Evolutionary conservation across 805 yeast species (phyloP).

Genomic region (Sungouiella thailandica): DNA sequence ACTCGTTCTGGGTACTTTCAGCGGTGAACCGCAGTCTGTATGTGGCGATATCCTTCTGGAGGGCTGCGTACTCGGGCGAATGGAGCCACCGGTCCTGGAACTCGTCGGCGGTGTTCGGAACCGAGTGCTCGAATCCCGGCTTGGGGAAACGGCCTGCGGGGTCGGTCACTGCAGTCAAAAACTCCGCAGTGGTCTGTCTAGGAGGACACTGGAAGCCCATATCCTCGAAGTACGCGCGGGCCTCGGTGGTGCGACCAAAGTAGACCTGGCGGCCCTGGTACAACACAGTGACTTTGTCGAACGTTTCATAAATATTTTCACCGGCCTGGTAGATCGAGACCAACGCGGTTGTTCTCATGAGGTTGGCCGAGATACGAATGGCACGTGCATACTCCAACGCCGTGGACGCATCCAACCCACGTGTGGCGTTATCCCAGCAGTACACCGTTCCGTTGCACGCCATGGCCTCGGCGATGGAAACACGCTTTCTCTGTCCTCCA

Average conservation of each 20-base stretch:
- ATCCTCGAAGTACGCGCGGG: constrained; percentile 51
- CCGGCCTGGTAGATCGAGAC: constrained; percentile 25
- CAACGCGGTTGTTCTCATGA: constrained; percentile 13
- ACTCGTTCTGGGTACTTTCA: constrained; percentile 18
- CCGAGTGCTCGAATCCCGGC: constrained; percentile 44
- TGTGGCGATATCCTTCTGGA: constrained; percentile 19
- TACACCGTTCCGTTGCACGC: constrained; percentile 18
- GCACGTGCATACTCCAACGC: constrained; percentile 29
- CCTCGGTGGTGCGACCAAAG: constrained; percentile 55
- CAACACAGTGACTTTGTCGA: constrained; percentile 28
- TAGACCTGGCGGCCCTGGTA: constrained; percentile 47
- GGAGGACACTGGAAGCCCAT: constrained; percentile 65
- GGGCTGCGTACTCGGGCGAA: constrained; percentile 30
- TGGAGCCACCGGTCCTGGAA: constrained; percentile 55
- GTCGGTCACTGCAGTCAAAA: constrained; percentile 64
- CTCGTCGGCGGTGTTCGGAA: constrained; percentile 60
- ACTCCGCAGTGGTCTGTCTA: constrained; percentile 68
- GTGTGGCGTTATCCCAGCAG: constrained; percentile 32
- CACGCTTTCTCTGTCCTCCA: constrained; percentile 33
- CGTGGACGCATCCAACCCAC: constrained; percentile 31
- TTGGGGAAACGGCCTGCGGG: constrained; percentile 53
- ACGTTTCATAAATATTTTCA: constrained; percentile 24
- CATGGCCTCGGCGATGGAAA: constrained; percentile 26
- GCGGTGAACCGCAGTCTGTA: constrained; percentile 5
- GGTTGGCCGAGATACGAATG: constrained; percentile 21